phyloP scores from a whole-genome alignment of 257 asterid species.

The Nicotiana benthamiana region DNA sequence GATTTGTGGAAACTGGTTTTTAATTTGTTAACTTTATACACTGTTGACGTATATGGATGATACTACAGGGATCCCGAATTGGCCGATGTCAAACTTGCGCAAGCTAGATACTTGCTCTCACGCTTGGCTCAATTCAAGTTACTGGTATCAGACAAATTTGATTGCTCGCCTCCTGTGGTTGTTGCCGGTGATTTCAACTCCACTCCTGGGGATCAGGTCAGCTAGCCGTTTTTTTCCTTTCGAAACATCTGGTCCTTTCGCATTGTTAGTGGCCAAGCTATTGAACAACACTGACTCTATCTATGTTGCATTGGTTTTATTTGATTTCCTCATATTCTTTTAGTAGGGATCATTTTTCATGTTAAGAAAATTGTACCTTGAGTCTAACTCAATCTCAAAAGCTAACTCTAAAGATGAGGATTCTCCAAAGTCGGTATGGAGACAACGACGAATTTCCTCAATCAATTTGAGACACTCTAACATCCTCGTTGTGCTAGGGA shows the following conservation, averaged over 20 bases:
- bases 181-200: constrained; percentile 91
- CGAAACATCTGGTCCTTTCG: background rate
- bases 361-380: background rate
- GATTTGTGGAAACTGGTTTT: background rate
- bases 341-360: background rate
- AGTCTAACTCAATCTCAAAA: background rate
- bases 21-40: background rate
- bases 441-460: background rate
- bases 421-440: background rate
- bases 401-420: background rate
- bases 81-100: constrained; percentile 86
- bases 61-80: constrained; percentile 79
- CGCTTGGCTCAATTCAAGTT: constrained; percentile 60
- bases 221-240: background rate
- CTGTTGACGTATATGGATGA: background rate
- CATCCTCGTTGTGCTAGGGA: background rate
- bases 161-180: constrained; percentile 53
- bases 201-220: constrained; percentile 73
- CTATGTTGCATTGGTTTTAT: background rate
- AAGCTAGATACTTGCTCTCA: constrained; percentile 69
- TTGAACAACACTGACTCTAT: background rate
- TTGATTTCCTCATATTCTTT: constrained; percentile 1
- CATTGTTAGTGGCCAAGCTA: background rate
- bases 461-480: background rate
- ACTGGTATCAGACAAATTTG: constrained; percentile 44